A percentile compares a stretch with the other conserved stretches of the same genome.
Conservation (phyloP, 768 basidiomycete genomes). For the Tricholoma terreum region DNA sequence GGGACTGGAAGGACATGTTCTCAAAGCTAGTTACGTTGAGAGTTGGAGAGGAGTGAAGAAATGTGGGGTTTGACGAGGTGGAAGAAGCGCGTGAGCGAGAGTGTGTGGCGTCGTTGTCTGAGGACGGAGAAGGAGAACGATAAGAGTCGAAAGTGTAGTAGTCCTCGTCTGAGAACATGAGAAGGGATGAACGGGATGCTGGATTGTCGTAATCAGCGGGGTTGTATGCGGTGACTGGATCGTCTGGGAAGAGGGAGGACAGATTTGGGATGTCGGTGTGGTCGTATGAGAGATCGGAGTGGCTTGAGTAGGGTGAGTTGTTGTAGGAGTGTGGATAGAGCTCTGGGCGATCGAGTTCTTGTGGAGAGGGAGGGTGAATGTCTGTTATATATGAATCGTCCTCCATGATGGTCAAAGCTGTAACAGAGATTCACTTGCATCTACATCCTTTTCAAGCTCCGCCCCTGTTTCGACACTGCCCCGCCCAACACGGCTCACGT, state of each 20-base stretch:
- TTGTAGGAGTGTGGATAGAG: neutral
- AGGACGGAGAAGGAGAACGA: constrained; percentile 58
- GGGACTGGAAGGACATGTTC: constrained; percentile 63
- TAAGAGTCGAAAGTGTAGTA: constrained; percentile 41
- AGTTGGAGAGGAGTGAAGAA: constrained; percentile 44
- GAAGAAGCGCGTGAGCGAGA: constrained; percentile 68
- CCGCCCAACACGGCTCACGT: neutral
- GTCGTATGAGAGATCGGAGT: neutral
- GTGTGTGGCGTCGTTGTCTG: constrained; percentile 44
- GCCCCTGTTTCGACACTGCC: neutral
- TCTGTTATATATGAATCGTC: neutral
- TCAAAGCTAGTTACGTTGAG: constrained; percentile 37
- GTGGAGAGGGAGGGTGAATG: neutral
- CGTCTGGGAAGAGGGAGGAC: constrained; percentile 50
- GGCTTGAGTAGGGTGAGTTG: neutral
- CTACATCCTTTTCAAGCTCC: neutral
- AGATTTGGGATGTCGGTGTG: neutral
- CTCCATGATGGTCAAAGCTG: neutral
- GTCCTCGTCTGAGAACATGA: constrained; percentile 48
- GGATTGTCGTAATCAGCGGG: constrained; percentile 70
- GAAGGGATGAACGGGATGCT: constrained; percentile 38
- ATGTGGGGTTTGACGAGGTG: constrained; percentile 53
- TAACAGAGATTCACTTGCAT: too few relatives aligned
- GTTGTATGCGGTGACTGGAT: constrained; percentile 55
- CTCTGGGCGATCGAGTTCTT: neutral